Base-by-base conservation (phyloP, 2,329 filamentous ascomycete genomes). In the Chlorencoelia australis region DNA sequence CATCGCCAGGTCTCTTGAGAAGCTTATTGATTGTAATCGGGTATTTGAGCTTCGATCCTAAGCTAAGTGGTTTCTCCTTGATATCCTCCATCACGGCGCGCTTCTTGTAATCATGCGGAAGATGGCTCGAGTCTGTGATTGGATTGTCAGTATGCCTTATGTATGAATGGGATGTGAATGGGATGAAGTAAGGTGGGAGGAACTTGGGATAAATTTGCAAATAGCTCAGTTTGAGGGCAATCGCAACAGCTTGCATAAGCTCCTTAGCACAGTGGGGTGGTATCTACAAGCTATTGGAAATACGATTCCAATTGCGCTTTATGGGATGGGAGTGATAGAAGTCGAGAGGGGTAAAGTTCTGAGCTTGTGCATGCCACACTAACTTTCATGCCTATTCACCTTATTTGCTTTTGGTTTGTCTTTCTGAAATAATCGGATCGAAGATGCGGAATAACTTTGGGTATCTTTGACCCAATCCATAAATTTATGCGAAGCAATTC, bases 21-120 rank as follows among this genome's bases (percentile, higher is more conserved):
- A 96, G 71, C 60, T 85, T 82, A 52, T 79, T 87, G 61, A 98
- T 80, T 50, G 82, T 94, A 62, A 96, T 88, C 52, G 91, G 91
- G 62, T 96, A 98, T 61, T 82, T 82, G 50, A 95, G 75, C 61
- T 74, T 68, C 50, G 68, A 61, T 53, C 74, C 74, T 39, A 78
- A 56, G 37, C 60, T 65, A 39, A 79, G 57, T 42, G 56, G 58
- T 49, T 68, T 68, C 36, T 60, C 60, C 64, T 40, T 59, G 47
- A 41, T 37, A 37, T 49, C 48, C 51, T 57, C 49, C 52, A 37
- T 47, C 45, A 35, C 39, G 40, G 28, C 37, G 45, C 43, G 19
- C 28, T 40, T 35, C 35, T 46, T 46, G 51, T 53, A 42, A 45
- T 55, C 53, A 57, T 57, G 49, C 47, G 42, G 47, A 41, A 13